Percentiles rank a stretch among this genome's conserved stretches.
phyloP scores from a whole-genome alignment of 305 asterid species.

The Fraxinus velutina region DNA sequence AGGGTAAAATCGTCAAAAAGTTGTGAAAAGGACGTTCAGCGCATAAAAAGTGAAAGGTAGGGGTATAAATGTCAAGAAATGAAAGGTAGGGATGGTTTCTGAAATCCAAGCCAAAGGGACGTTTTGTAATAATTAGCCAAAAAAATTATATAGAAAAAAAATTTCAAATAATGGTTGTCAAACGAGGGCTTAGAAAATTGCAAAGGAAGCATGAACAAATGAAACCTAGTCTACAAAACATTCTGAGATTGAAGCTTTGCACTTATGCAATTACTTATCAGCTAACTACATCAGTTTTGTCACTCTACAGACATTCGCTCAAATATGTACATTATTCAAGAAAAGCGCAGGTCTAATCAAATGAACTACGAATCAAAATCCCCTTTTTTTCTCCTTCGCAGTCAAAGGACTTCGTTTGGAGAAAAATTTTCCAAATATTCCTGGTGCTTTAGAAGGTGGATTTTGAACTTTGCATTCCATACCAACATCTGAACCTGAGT shows the following conservation, averaged over 20 bases:
- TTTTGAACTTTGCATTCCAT: constrained; percentile 24
- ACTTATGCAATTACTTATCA: background rate
- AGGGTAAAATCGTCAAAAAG: no score
- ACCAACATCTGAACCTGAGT: constrained; percentile 22
- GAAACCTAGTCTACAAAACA: constrained; percentile 22
- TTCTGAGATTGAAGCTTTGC: background rate
- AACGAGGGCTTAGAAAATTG: background rate
- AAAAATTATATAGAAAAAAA: no score
- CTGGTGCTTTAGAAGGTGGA: constrained; percentile 28
- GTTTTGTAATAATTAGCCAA: no score
- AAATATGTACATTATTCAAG: constrained; percentile 15
- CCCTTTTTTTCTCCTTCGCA: constrained; percentile 19
- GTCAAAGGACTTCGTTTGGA: constrained; percentile 19
- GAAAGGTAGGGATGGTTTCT: no score
- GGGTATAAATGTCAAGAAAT: no score
- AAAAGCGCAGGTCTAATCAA: background rate
- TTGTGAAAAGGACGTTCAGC: no score
- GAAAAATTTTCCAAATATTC: constrained; percentile 46
- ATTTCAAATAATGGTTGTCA: no score
- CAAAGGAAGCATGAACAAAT: constrained; percentile 3
- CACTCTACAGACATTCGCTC: constrained; percentile 1
- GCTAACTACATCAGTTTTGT: background rate
- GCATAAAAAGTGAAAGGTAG: no score
- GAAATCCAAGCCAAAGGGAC: no score
- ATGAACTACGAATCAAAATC: background rate